Evolutionary conservation across 2,329 filamentous ascomycete genomes (phyloP).

Genomic region (Emmonsiellopsis sp.): DNA sequence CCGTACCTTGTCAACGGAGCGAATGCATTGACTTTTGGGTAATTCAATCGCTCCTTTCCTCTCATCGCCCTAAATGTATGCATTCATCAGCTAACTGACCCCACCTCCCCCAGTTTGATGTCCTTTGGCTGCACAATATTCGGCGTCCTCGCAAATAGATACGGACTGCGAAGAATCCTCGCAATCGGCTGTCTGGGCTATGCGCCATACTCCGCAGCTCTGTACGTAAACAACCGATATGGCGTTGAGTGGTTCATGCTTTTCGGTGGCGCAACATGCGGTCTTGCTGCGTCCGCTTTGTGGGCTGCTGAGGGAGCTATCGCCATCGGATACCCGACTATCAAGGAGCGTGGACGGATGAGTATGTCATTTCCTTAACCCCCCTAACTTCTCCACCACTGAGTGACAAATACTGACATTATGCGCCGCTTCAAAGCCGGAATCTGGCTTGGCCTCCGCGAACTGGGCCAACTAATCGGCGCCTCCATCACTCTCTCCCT

Average conservation of each 20-base stretch:
- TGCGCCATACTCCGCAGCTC: constrained; percentile 33
- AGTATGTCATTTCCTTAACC: constrained; percentile 7
- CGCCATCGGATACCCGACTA: constrained; percentile 33
- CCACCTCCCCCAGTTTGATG: constrained; percentile 32
- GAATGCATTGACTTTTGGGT: constrained; percentile 34
- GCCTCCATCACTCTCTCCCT: constrained; percentile 41
- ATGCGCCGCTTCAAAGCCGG: constrained; percentile 19
- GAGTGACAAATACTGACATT: background rate
- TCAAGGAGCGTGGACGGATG: constrained; percentile 31
- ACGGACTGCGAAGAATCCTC: constrained; percentile 27
- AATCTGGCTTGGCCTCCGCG: constrained; percentile 44
- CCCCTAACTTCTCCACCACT: background rate
- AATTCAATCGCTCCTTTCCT: background rate
- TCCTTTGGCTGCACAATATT: constrained; percentile 35
- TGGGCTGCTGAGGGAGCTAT: constrained; percentile 33
- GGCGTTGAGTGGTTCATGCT: constrained; percentile 37
- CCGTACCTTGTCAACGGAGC: constrained; percentile 33
- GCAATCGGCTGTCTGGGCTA: constrained; percentile 37
- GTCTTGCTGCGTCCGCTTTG: constrained; percentile 27
- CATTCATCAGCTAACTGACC: background rate
- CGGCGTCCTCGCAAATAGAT: constrained; percentile 29
- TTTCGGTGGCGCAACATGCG: constrained; percentile 34
- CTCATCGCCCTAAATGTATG: background rate
- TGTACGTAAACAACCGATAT: constrained; percentile 38
- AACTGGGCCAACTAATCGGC: constrained; percentile 44